Evolutionary conservation across 495 filamentous ascomycete genomes (phyloP).

Genomic region (Xylaria scruposa): DNA sequence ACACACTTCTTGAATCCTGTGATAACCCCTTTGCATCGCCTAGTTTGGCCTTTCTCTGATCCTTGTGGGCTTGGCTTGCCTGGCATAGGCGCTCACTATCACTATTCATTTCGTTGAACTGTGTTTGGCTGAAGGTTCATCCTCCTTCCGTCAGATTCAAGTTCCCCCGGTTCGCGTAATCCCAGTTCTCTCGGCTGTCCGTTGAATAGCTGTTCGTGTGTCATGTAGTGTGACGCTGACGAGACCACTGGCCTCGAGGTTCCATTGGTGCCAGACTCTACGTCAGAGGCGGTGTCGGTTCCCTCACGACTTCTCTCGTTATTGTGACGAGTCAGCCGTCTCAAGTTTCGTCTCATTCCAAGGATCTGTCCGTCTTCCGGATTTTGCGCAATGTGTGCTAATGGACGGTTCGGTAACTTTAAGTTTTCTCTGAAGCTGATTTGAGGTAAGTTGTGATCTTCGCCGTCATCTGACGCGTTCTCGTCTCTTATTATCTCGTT

Average conservation of each 20-base stretch:
- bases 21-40: background rate
- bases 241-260: background rate
- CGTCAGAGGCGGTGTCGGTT: background rate
- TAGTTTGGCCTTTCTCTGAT: background rate
- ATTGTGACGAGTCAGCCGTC: background rate
- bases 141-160: background rate
- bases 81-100: background rate
- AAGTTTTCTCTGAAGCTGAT: constrained; percentile 31
- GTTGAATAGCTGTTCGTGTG: background rate
- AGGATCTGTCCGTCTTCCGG: constrained; percentile 33
- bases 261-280: background rate
- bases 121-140: too few relatives aligned
- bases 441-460: constrained; percentile 2
- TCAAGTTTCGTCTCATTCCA: constrained; percentile 30
- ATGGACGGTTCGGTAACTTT: constrained; percentile 30
- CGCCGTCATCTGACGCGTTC: constrained; percentile 28
- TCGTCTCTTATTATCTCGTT: constrained; percentile 21
- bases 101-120: background rate
- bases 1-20: background rate
- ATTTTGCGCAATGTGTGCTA: constrained; percentile 35
- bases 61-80: background rate
- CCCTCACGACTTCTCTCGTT: background rate
- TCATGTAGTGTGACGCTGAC: background rate
- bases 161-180: background rate
- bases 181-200: background rate